These are phyloP conservation scores for Metarhizium album DNA, from an alignment of 2,329 filamentous ascomycete species.

Conservation along the genomic window DNA sequence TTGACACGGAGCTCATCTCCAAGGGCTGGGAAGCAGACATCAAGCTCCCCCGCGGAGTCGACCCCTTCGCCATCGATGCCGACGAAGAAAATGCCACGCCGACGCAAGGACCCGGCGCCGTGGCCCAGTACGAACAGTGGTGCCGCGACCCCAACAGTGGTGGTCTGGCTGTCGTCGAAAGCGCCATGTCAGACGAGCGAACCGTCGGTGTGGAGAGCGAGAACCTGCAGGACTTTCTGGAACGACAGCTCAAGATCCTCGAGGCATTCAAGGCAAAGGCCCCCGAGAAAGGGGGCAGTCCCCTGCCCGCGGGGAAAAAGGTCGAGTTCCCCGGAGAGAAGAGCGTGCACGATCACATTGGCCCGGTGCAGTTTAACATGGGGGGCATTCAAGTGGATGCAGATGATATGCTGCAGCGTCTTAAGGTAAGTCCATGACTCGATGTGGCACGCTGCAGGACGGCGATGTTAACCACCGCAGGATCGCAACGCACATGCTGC, in stretches of 20 bases:
- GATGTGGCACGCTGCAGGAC: neutral
- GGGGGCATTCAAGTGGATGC: constrained; percentile 94
- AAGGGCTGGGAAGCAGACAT: constrained; percentile 80
- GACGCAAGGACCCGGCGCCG: constrained; percentile 36
- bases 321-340: constrained; percentile 30
- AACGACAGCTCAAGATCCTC: constrained; percentile 62
- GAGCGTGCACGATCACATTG: constrained; percentile 67
- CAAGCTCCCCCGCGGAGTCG: constrained; percentile 37
- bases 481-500: constrained; percentile 45
- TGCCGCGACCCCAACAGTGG: constrained; percentile 65
- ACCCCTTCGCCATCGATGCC: constrained; percentile 11
- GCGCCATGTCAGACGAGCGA: constrained; percentile 25
- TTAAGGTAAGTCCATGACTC: constrained; percentile 50
- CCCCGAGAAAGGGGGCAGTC: constrained; percentile 30
- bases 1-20: constrained; percentile 81
- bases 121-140: constrained; percentile 66
- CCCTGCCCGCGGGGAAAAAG: constrained; percentile 14
- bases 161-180: constrained; percentile 32
- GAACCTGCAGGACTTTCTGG: constrained; percentile 69
- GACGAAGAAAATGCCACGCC: constrained; percentile 9
- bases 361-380: constrained; percentile 95
- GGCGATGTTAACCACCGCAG: constrained; percentile 23
- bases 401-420: constrained; percentile 79
- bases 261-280: constrained; percentile 51
- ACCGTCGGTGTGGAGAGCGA: constrained; percentile 29